phyloP scores from a whole-genome alignment of 345 rosid genomes.

The Corchorus capsularis region DNA sequence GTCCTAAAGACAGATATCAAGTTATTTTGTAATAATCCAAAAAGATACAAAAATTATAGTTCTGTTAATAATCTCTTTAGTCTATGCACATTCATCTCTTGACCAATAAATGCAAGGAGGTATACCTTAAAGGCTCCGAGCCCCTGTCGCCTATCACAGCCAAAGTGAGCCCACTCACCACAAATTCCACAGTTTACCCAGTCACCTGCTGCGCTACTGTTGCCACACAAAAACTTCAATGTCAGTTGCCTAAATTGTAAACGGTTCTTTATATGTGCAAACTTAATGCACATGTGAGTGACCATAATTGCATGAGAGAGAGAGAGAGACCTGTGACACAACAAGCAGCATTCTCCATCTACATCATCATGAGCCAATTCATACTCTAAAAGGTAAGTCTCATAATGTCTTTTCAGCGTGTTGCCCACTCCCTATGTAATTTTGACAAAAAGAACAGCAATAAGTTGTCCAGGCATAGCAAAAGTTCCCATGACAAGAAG shows the following conservation, averaged over 20 bases:
- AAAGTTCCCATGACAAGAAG: not conserved
- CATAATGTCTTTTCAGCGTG: slow-evolving; percentile 91
- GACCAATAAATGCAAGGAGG: not conserved
- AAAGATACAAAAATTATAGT: not conserved
- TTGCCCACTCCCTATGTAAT: slow-evolving; percentile 87
- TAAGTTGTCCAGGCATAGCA: not conserved
- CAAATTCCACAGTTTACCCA: slow-evolving; percentile 99
- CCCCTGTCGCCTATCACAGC: slow-evolving; percentile 97
- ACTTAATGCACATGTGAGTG: not conserved
- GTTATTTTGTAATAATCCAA: not conserved
- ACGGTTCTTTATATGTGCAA: not conserved
- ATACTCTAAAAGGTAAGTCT: slow-evolving; percentile 92
- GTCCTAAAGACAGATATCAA: not conserved
- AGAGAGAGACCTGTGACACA: slow-evolving; percentile 73
- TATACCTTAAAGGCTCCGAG: slow-evolving; percentile 96
- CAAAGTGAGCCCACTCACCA: slow-evolving; percentile 99
- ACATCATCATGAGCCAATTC: slow-evolving; percentile 99
- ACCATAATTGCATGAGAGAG: not conserved
- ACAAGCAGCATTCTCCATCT: slow-evolving; percentile 95
- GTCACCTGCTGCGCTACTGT: slow-evolving; percentile 99
- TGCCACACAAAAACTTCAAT: slow-evolving; percentile 22
- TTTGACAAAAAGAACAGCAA: slow-evolving; percentile 9
- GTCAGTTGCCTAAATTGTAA: slow-evolving; percentile 26
- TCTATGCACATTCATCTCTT: not conserved
- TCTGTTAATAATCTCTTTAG: not conserved